phyloP scores from a whole-genome alignment of 2,329 filamentous ascomycete genomes.

The Annulohypoxylon truncatum region DNA sequence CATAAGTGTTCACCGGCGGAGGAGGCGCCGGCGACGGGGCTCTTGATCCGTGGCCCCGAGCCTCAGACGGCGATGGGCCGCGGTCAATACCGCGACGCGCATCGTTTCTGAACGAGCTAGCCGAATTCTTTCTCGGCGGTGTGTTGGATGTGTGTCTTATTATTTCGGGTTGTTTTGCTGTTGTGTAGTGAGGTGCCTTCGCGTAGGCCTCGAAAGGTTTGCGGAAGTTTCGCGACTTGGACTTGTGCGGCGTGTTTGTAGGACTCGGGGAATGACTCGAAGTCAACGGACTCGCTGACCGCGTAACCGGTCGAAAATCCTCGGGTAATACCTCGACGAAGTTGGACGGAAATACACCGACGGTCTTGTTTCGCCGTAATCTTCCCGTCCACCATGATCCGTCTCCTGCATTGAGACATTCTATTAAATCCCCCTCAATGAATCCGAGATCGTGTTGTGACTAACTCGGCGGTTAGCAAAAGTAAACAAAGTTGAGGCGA shows the following conservation, averaged over 20 bases:
- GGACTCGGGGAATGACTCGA: conserved; percentile 66
- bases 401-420: conserved; percentile 97
- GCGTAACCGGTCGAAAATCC: conserved; percentile 80
- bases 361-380: conserved; percentile 86
- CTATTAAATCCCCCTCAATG: conserved; percentile 96
- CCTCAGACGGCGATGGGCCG: conserved; percentile 40
- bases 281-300: conserved; percentile 71
- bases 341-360: conserved; percentile 96
- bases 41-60: conserved; percentile 40
- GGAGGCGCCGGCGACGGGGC: conserved; percentile 44
- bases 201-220: conserved; percentile 76
- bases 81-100: conserved; percentile 37
- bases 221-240: conserved; percentile 71
- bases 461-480: conserved; percentile 54
- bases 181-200: conserved; percentile 74
- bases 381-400: conserved; percentile 99
- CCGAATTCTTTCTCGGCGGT: conserved; percentile 56
- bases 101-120: conserved; percentile 52
- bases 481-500: conserved; percentile 21
- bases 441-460: conserved; percentile 95
- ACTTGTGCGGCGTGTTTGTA: conserved; percentile 66
- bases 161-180: conserved; percentile 69
- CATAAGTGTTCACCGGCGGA: conserved; percentile 38
- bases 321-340: conserved; percentile 92
- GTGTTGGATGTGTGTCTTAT: conserved; percentile 57